A percentile compares a stretch with the other conserved stretches of the same genome.
Evolutionary conservation across 2,329 filamentous ascomycete genomes (phyloP).

Genomic region (Boeremia lycopersici): DNA sequence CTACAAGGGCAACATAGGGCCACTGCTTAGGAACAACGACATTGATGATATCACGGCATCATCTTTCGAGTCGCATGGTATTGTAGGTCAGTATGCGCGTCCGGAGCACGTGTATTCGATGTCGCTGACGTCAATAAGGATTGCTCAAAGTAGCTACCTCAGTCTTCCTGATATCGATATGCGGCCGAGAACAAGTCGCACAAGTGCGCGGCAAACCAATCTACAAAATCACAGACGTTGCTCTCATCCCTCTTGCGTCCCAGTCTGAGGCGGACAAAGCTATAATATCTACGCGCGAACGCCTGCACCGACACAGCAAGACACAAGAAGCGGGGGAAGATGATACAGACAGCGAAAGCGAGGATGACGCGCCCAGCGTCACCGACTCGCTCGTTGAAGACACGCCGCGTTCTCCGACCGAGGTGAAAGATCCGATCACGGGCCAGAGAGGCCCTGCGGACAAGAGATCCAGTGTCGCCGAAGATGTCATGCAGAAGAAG

Average conservation of each 20-base stretch:
- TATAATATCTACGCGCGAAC: conserved; percentile 66
- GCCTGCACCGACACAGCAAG: conserved; percentile 47
- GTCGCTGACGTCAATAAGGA: conserved; percentile 60
- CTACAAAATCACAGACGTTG: conserved; percentile 87
- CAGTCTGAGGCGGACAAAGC: conserved; percentile 74
- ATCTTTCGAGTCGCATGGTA: conserved; percentile 55
- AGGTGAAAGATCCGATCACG: conserved; percentile 40
- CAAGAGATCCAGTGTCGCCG: conserved; percentile 67
- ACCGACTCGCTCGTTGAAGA: conserved; percentile 48
- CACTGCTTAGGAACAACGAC: conserved; percentile 50
- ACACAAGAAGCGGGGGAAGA: conserved; percentile 27
- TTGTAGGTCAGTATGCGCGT: conserved; percentile 58
- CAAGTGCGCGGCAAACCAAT: conserved; percentile 81
- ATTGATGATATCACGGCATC: conserved; percentile 46
- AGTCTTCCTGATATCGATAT: conserved; percentile 87
- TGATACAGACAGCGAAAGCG: conserved; percentile 43
- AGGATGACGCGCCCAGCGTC: conserved; percentile 43
- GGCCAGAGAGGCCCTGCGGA: conserved; percentile 30
- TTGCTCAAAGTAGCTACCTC: conserved; percentile 80
- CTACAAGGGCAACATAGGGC: conserved; percentile 66
- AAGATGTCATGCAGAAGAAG: conserved; percentile 84
- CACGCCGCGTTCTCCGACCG: conserved; percentile 38
- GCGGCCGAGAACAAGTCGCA: conserved; percentile 84
- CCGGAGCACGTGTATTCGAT: not conserved
- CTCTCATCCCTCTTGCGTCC: conserved; percentile 85